Evolutionary conservation across 164 flowering plant species (phyloP).

Genomic region (Berberis vulgaris): DNA sequence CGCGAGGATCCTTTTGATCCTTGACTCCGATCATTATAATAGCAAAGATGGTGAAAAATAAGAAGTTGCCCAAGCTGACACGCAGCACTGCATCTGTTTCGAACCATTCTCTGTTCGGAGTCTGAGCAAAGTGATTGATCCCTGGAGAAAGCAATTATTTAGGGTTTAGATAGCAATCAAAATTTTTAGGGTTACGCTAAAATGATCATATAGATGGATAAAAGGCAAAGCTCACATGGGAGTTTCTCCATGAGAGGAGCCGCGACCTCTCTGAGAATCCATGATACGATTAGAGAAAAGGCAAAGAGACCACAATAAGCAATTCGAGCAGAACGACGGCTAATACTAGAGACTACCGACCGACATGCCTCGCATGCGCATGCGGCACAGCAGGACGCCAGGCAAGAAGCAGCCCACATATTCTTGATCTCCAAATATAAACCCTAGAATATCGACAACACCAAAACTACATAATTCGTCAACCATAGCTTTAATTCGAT

Average conservation of each 20-base stretch:
- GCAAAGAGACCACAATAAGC: slow-evolving; percentile 96
- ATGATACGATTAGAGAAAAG: slow-evolving; percentile 71
- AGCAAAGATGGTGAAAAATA: slow-evolving; percentile 78
- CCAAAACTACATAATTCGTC: too few relatives aligned
- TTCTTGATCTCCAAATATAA: too few relatives aligned
- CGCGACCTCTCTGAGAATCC: slow-evolving; percentile 95
- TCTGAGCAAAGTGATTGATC: slow-evolving; percentile 84
- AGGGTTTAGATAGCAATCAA: too few relatives aligned
- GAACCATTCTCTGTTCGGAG: slow-evolving; percentile 92
- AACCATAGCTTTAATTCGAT: too few relatives aligned
- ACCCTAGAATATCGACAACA: too few relatives aligned
- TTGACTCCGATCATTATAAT: slow-evolving; percentile 85
- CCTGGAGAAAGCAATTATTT: slow-evolving; percentile 37
- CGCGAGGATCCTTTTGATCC: slow-evolving; percentile 89
- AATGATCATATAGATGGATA: too few relatives aligned
- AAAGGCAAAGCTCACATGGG: slow-evolving; percentile 52
- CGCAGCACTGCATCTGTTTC: slow-evolving; percentile 97
- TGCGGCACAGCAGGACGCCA: slow-evolving; percentile 95
- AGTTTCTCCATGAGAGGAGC: slow-evolving; percentile 92
- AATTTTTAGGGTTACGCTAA: too few relatives aligned
- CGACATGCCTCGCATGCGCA: slow-evolving; percentile 93
- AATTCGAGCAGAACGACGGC: slow-evolving; percentile 85
- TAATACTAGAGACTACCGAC: slow-evolving; percentile 70
- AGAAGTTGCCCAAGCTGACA: slow-evolving; percentile 94
- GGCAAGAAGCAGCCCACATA: slow-evolving; percentile 98